Conservation (phyloP, 139 green algal species). For the Chlamydomonas urium region DNA sequence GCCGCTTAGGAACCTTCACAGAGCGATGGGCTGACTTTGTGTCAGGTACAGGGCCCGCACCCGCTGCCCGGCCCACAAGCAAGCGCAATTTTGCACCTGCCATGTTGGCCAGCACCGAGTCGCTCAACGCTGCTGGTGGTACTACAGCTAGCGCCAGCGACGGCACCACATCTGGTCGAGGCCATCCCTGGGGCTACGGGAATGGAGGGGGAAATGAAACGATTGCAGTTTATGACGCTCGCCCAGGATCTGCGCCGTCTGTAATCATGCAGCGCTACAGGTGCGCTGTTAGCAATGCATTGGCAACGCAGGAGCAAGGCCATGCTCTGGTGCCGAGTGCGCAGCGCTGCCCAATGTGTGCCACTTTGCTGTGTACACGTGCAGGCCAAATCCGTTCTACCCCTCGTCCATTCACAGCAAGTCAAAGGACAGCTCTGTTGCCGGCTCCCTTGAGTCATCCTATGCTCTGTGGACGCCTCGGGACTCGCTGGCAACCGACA, state of each 20-base stretch:
- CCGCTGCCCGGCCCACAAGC: constrained; percentile 20
- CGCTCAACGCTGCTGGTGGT: neutral
- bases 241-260: constrained; percentile 4
- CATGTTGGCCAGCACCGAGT: constrained; percentile 2
- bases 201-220: too few relatives aligned
- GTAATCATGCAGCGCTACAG: neutral
- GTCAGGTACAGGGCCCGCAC: constrained; percentile 26
- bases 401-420: too few relatives aligned
- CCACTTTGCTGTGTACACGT: too few relatives aligned
- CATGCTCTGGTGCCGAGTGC: too few relatives aligned
- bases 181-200: too few relatives aligned
- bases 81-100: constrained; percentile 20
- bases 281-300: too few relatives aligned
- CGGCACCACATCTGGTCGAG: too few relatives aligned
- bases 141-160: neutral
- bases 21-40: constrained; percentile 40
- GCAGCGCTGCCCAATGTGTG: too few relatives aligned
- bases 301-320: too few relatives aligned
- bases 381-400: too few relatives aligned
- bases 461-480: constrained; percentile 29
- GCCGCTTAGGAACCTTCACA: constrained; percentile 41
- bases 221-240: neutral
- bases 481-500: constrained; percentile 19
- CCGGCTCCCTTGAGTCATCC: neutral
- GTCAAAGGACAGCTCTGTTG: too few relatives aligned